Evolutionary conservation across 768 basidiomycete species (phyloP), one percentile per base, ranked within the genome.

Genomic region (Xerocomus potaroensis): DNA sequence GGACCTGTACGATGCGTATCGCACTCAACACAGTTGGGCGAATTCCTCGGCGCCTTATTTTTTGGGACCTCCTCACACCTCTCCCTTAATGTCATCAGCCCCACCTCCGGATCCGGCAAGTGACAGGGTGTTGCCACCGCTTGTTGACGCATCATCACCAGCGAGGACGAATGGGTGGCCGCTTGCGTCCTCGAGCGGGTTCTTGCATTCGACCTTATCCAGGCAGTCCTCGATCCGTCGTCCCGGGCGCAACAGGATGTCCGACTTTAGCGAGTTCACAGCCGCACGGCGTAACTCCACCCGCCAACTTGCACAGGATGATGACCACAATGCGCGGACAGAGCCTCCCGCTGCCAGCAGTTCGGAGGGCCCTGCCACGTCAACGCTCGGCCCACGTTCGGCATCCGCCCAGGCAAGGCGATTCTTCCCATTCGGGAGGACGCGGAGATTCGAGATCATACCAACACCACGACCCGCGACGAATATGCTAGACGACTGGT

Each of bases 231-330:
- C 82, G 18, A 70, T 84, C 38, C 83, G 84, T 22, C 83, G 83
- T 19, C 72, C 79, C 2, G 56, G 69, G 26, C 72, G 74, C 5
- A 73, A 75, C 23, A 70, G 84, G 27, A 71, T 78, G 12, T 72
- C 78, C 12, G 85, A 88, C 51, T 87, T 89, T 62, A 81, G 75
- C 57, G 86, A 88, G 22, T 87, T 84, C 51, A 83, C 85, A 0
- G 63, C 77, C 19, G 80, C 79, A 11, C 79, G 86, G 24, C 77
- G 87, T 42, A 77, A 77, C 15, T 67, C 70, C 5, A 77, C 63
- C 0, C 66, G 73, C 3, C 66, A 64, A 34, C 47, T 61, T 30
- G 44, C 57, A n/a, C 57, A 58, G 35, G 65, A 64, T 15, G 65
- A 67, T 23, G 65, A 62, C 3, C 49, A 48, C 5, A 43, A 19